These are phyloP conservation scores for Leccinum rimulosum DNA, from an alignment of 768 basidiomycete genomes.

Conservation along the genomic window DNA sequence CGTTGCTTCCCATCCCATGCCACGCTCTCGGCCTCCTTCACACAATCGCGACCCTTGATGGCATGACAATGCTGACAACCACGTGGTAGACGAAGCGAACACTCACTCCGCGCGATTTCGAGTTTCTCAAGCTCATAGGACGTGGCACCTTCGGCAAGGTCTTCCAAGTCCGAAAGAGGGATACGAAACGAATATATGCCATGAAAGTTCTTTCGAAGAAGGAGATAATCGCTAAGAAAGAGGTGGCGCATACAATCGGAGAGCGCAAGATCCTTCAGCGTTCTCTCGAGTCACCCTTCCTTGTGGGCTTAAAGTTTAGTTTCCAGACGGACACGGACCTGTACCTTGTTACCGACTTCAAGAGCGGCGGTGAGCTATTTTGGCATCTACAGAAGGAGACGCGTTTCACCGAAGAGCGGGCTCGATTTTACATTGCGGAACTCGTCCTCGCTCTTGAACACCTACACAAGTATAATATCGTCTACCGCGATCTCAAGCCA, in stretches of 20 bases:
- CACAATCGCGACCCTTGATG: slow-evolving; percentile 23
- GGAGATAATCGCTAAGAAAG: slow-evolving; percentile 98
- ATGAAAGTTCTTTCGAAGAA: slow-evolving; percentile 99
- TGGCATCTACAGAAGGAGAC: slow-evolving; percentile 98
- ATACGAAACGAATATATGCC: slow-evolving; percentile 98
- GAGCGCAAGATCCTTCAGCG: slow-evolving; percentile 98
- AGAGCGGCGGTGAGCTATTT: slow-evolving; percentile 96
- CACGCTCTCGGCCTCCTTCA: slow-evolving; percentile 25
- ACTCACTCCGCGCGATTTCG: slow-evolving; percentile 93
- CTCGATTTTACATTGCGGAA: slow-evolving; percentile 96
- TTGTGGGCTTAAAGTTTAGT: slow-evolving; percentile 96
- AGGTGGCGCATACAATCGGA: slow-evolving; percentile 98
- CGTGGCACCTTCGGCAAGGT: slow-evolving; percentile 98
- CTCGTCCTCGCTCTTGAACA: slow-evolving; percentile 94
- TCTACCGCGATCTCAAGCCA: slow-evolving; percentile 94
- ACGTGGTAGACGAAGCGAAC: slow-evolving; percentile 70
- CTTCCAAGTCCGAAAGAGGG: slow-evolving; percentile 97
- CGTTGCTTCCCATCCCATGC: slow-evolving; percentile 24
- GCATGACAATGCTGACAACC: slow-evolving; percentile 20
- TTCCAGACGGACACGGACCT: slow-evolving; percentile 96
- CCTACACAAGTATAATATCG: slow-evolving; percentile 96
- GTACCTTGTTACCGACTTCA: slow-evolving; percentile 98
- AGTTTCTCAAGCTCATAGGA: slow-evolving; percentile 98
- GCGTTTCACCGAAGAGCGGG: slow-evolving; percentile 88
- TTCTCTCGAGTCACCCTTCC: slow-evolving; percentile 91